Percentiles rank a stretch among this genome's conserved stretches.
Conservation (phyloP, 2,329 filamentous ascomycete genomes). For the Beauveria bassiana region DNA sequence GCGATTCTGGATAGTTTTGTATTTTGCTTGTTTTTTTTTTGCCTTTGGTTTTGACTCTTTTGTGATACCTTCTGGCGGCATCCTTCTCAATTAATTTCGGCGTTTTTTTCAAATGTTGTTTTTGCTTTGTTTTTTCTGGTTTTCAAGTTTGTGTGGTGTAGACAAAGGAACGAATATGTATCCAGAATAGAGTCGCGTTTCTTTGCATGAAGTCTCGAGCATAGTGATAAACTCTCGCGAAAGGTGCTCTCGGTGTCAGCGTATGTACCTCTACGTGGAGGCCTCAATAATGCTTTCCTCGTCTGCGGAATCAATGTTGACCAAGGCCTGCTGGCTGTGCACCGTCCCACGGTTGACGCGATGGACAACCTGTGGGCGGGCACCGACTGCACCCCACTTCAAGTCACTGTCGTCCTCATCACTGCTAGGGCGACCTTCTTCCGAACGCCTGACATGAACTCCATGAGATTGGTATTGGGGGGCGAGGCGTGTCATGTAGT, state of each 20-base stretch:
- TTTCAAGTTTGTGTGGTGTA: neutral
- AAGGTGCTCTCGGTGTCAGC: neutral
- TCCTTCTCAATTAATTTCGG: neutral
- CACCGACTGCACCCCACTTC: slow-evolving; percentile 44
- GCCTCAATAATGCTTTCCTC: slow-evolving; percentile 19
- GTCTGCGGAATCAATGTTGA: slow-evolving; percentile 34
- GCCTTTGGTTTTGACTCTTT: neutral
- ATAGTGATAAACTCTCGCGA: neutral
- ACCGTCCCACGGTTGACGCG: slow-evolving; percentile 35
- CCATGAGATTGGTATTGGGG: slow-evolving; percentile 19
- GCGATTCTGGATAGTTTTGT: neutral
- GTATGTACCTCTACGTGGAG: neutral
- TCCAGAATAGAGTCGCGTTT: neutral
- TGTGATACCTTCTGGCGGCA: neutral
- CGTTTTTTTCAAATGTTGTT: neutral
- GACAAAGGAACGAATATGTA: slow-evolving; percentile 1
- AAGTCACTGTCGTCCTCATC: slow-evolving; percentile 48
- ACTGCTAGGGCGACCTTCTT: slow-evolving; percentile 47
- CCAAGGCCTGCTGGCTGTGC: slow-evolving; percentile 44
- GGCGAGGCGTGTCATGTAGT: slow-evolving; percentile 55
- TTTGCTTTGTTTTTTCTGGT: neutral
- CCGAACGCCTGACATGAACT: slow-evolving; percentile 35
- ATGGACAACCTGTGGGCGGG: slow-evolving; percentile 51
- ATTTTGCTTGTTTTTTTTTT: neutral
- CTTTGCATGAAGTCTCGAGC: neutral